phyloP scores from a whole-genome alignment of 1,139 yeast species.

The Geotrichum histeridarum region DNA sequence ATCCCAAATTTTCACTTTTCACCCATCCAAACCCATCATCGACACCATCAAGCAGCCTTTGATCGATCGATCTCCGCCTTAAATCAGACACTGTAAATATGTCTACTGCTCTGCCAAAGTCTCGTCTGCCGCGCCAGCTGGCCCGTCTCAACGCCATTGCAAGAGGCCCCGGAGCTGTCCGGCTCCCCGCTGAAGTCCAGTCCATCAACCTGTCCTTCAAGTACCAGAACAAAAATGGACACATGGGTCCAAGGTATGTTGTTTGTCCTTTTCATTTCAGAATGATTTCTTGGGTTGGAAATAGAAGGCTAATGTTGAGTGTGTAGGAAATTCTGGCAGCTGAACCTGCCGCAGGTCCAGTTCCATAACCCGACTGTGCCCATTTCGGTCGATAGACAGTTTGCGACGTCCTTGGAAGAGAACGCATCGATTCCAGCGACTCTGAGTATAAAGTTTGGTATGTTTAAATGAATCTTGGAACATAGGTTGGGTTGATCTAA shows the following conservation, averaged over 20 bases:
- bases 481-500: background rate
- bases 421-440: constrained; percentile 45
- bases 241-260: constrained; percentile 18
- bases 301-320: constrained; percentile 24
- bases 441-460: constrained; percentile 32
- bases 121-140: constrained; percentile 40
- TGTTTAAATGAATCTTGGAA: constrained; percentile 10
- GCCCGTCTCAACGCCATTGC: constrained; percentile 43
- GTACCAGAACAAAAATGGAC: constrained; percentile 42
- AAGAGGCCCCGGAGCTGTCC: constrained; percentile 45
- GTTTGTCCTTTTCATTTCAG: too few relatives aligned
- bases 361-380: constrained; percentile 73
- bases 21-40: background rate
- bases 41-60: background rate
- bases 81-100: background rate
- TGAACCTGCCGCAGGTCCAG: constrained; percentile 66
- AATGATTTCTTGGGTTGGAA: constrained; percentile 12
- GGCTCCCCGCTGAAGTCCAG: constrained; percentile 38
- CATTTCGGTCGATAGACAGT: constrained; percentile 45
- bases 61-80: background rate
- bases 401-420: constrained; percentile 42
- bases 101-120: constrained; percentile 13
- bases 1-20: background rate
- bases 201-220: constrained; percentile 45
- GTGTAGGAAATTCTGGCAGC: constrained; percentile 59